phyloP scores from a whole-genome alignment of 2,329 filamentous ascomycete genomes.

The Phialophora macrospora region DNA sequence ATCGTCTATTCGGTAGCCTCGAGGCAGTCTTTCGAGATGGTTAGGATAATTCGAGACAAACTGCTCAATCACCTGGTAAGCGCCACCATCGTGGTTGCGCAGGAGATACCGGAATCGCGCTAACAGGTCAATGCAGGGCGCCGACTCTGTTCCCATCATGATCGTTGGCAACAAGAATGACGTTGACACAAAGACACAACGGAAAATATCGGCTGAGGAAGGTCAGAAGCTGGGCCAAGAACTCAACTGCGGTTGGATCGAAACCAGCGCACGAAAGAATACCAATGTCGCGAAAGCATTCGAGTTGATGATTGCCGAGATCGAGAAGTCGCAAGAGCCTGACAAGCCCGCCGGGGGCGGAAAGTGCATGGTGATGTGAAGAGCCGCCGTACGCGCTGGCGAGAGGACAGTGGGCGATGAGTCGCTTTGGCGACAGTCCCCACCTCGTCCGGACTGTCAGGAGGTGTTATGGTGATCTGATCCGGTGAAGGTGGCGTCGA shows the following conservation, averaged over 20 bases:
- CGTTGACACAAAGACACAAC: slow-evolving; percentile 79
- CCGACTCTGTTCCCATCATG: slow-evolving; percentile 88
- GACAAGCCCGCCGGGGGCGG: slow-evolving; percentile 77
- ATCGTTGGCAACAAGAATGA: slow-evolving; percentile 98
- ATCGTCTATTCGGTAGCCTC: slow-evolving; percentile 97
- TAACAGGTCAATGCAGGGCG: slow-evolving; percentile 63
- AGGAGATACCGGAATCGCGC: slow-evolving; percentile 16
- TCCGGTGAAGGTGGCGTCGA: background rate
- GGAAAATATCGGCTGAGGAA: slow-evolving; percentile 84
- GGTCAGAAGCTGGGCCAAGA: slow-evolving; percentile 83
- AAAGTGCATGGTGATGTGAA: slow-evolving; percentile 87
- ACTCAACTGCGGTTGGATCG: slow-evolving; percentile 90
- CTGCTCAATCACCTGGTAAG: slow-evolving; percentile 89
- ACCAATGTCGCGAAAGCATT: slow-evolving; percentile 93
- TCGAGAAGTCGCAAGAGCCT: slow-evolving; percentile 92
- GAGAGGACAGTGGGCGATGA: background rate
- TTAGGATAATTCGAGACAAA: slow-evolving; percentile 93
- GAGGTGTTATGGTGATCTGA: background rate
- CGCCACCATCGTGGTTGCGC: background rate
- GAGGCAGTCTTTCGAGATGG: slow-evolving; percentile 95
- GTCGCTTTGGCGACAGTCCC: background rate
- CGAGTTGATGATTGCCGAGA: slow-evolving; percentile 89
- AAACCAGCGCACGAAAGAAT: slow-evolving; percentile 91
- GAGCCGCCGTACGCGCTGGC: background rate
- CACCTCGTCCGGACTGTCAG: background rate